A percentile compares a stretch with the other conserved stretches of the same genome.
Conservation (phyloP, 1,284 basidiomycete species). For the Rhodotorula sp. region DNA sequence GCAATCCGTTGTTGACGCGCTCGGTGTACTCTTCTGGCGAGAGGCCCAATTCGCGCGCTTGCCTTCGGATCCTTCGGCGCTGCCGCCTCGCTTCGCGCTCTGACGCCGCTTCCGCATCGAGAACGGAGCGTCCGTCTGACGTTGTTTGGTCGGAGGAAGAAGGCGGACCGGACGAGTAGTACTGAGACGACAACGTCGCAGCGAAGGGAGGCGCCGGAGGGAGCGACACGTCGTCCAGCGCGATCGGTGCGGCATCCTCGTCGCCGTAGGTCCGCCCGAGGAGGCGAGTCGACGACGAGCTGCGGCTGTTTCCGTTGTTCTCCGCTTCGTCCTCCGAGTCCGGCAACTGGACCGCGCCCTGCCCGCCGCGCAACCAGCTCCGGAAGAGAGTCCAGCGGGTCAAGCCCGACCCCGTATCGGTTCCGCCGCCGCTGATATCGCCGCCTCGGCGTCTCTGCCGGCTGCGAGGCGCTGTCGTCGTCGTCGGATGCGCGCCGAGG, state of each 20-base stretch:
- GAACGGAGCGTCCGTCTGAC: conserved; percentile 2
- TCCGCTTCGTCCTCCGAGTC: conserved; percentile 31
- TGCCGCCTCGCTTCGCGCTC: conserved; percentile 21
- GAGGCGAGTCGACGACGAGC: not conserved
- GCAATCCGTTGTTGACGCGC: not conserved
- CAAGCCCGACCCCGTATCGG: conserved; percentile 25
- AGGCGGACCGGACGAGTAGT: not conserved
- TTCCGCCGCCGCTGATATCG: conserved; percentile 31
- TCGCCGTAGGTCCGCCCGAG: conserved; percentile 4
- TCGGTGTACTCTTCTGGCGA: conserved; percentile 14
- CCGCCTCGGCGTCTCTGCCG: conserved; percentile 14
- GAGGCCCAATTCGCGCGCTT: conserved; percentile 17
- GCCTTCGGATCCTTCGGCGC: not conserved
- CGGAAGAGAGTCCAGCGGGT: conserved; percentile 37
- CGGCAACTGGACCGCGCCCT: conserved; percentile 22
- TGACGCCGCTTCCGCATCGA: not conserved
- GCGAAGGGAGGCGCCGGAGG: conserved; percentile 4
- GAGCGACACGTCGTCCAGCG: conserved; percentile 9
- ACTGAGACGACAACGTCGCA: not conserved
- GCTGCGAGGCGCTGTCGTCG: conserved; percentile 9
- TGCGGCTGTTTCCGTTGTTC: not conserved
- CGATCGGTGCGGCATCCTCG: conserved; percentile 7
- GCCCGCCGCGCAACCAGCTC: conserved; percentile 30
- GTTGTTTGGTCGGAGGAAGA: not conserved
- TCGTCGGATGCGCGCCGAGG: not conserved